A percentile compares a stretch with the other conserved stretches of the same genome.
Evolutionary conservation across 257 asterid genomes (phyloP).

Genomic region (Ilex aquifolium): DNA sequence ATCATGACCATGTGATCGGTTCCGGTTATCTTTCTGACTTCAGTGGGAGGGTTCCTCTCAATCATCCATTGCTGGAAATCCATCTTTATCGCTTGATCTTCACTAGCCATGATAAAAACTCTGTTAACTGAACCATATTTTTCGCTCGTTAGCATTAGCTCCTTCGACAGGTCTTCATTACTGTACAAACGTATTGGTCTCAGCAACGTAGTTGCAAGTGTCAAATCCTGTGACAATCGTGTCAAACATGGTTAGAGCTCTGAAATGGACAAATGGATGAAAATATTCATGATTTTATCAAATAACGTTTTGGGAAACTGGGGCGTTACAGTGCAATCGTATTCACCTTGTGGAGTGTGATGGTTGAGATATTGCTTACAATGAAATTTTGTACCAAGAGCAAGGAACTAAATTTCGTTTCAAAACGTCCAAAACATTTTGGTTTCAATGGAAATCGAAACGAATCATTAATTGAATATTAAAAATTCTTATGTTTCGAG

Average conservation of each 20-base stretch:
- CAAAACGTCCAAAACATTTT: too few species aligned
- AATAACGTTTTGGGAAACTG: neutral
- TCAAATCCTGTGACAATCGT: conserved; percentile 21
- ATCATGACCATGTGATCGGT: conserved; percentile 43
- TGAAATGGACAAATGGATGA: neutral
- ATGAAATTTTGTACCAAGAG: too few species aligned
- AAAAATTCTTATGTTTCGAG: too few species aligned
- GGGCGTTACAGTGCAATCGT: neutral
- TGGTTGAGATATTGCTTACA: conserved; percentile 9
- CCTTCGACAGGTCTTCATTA: conserved; percentile 16
- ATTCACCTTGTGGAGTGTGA: conserved; percentile 23
- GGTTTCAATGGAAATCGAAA: too few species aligned
- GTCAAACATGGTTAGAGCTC: too few species aligned
- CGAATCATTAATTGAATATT: too few species aligned
- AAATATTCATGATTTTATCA: neutral
- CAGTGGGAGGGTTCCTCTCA: conserved; percentile 26
- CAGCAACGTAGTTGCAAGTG: conserved; percentile 23
- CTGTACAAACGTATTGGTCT: conserved; percentile 22
- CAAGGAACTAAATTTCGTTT: too few species aligned
- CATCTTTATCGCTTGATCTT: conserved; percentile 19
- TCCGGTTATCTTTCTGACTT: conserved; percentile 25
- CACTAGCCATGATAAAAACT: conserved; percentile 19
- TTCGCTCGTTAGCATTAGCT: neutral
- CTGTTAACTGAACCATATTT: conserved; percentile 24
- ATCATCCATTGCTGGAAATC: conserved; percentile 27